Percentiles rank a stretch among this genome's conserved stretches.
Conservation (phyloP, 129 eudicot species). For the Oenanthe sinensis region DNA sequence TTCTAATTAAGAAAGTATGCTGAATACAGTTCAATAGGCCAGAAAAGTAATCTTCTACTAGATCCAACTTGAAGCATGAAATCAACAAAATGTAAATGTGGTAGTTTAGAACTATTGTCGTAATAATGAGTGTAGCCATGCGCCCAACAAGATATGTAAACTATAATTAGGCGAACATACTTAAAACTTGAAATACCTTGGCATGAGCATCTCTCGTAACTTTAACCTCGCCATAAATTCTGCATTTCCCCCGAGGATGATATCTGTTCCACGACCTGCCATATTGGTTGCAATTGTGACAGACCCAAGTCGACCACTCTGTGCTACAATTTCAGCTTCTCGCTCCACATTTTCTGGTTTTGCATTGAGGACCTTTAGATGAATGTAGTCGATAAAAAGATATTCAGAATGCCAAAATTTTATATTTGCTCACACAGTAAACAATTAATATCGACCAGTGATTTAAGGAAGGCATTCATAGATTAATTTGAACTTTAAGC, state of each 20-base stretch:
- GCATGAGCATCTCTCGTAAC: conserved; percentile 96
- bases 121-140: neutral
- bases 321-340: conserved; percentile 99
- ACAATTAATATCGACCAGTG: neutral
- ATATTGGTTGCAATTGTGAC: conserved; percentile 97
- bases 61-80: neutral
- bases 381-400: conserved; percentile 7
- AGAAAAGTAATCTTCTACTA: neutral
- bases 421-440: neutral
- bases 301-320: conserved; percentile 98
- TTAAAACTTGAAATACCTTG: conserved; percentile 49
- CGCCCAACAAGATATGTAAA: neutral
- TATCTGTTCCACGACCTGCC: conserved; percentile 99
- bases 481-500: neutral
- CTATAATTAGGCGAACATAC: neutral
- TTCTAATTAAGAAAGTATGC: neutral
- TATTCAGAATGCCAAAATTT: neutral
- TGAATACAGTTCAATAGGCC: neutral
- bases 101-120: neutral
- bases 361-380: conserved; percentile 77
- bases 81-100: neutral
- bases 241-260: conserved; percentile 98
- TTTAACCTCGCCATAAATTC: conserved; percentile 99
- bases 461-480: neutral
- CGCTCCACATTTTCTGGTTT: conserved; percentile 99